Evolutionary conservation across 225 moss, liverwort and hornwort species (phyloP).

Genomic region (Pseudoscleropodium purum): DNA sequence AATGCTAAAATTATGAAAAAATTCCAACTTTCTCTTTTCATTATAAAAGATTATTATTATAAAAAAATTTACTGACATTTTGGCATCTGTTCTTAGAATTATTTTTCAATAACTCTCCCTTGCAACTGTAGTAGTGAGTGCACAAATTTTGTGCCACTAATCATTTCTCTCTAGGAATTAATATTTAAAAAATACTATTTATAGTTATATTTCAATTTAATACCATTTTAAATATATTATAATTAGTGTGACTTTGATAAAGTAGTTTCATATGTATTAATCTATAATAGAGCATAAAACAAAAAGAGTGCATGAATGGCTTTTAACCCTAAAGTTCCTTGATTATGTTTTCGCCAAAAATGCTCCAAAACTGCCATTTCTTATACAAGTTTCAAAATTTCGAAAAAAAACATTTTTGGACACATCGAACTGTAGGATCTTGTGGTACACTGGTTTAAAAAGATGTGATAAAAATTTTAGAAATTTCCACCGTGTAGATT

Average conservation of each 20-base stretch:
- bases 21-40: no score
- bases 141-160: neutral
- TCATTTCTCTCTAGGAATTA: neutral
- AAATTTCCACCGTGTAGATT: no score
- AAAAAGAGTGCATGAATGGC: neutral
- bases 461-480: no score
- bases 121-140: neutral
- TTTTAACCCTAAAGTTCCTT: no score
- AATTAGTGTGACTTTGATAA: neutral
- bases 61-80: neutral
- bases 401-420: no score
- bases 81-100: neutral
- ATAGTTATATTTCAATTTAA: neutral
- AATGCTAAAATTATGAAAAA: neutral
- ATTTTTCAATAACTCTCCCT: neutral
- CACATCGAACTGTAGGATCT: no score
- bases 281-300: neutral
- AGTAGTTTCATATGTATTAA: neutral
- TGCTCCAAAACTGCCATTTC: no score
- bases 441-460: no score
- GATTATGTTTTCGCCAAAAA: no score
- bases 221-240: neutral
- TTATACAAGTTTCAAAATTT: no score
- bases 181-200: neutral
- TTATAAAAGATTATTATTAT: neutral